Evolutionary conservation across 139 green algal species (phyloP), one percentile per base, ranked within the genome.

Genomic region (Chlamydomonas applanata): DNA sequence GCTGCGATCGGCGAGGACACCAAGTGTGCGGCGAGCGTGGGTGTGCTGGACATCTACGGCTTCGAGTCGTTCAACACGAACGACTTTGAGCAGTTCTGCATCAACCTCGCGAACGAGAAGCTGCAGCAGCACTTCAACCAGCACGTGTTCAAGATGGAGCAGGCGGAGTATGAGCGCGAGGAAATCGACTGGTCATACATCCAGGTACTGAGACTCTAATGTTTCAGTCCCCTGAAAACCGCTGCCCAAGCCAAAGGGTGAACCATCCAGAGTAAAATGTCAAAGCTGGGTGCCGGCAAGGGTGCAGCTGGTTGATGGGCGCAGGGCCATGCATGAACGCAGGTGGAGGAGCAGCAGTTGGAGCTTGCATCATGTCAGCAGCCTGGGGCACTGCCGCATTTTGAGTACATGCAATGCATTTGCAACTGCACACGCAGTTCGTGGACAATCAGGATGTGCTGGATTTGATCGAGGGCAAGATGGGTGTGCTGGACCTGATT

Each of bases 121-220:
- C 90, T 99, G 78, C 96, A 99, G 90, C 96, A 99, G 87, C 96
- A 99, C 83, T 99, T 99, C 92, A 99, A 99, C 85, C 88, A 95
- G 80, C 93, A 98, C 79, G 93, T 98, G n/a, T 98, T 97, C 87
- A 97, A 97, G 88, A 92, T 95, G 93, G 96, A 99, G 91, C 96
- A 99, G 87, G 92, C 95, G 22, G 96, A 99, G 87, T 99, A 99
- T 76, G 92, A 98, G 88, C 86, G 83, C 5, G 96, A 99, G 86
- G 81, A 85, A 57, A 99, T 99, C 76, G 90, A 99, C 85, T 99
- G 96, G 96, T 92, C 83, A 60, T 98, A 99, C 83, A 99, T 99
- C 79, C 83, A 97, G 75, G 98, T 98, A 25, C 9, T 45, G 59
- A 4, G n/a, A n/a, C n/a, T n/a, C n/a, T n/a, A n/a, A n/a, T n/a